A percentile compares a stretch with the other conserved stretches of the same genome.
These are phyloP conservation scores for Globisporangium mamillatum DNA, from an alignment of 352 stramenopile species.

Conservation along the genomic window DNA sequence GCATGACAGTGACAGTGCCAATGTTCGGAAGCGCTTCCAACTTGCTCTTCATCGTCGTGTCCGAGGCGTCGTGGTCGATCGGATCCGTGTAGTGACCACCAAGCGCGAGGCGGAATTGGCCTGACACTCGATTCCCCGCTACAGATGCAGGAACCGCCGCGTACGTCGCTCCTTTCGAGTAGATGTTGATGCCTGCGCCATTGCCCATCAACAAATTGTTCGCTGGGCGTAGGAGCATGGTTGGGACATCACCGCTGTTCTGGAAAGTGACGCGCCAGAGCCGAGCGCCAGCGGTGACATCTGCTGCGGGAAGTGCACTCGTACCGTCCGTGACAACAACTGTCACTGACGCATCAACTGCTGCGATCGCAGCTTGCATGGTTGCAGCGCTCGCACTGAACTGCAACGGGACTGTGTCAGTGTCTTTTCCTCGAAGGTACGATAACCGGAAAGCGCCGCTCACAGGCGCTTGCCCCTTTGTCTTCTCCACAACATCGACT, in stretches of 20 bases:
- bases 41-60: slow-evolving; percentile 88
- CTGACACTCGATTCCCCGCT: slow-evolving; percentile 86
- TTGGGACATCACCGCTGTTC: slow-evolving; percentile 89
- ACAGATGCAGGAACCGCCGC: slow-evolving; percentile 44
- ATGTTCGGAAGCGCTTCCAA: slow-evolving; percentile 94
- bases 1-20: slow-evolving; percentile 85
- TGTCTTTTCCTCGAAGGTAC: slow-evolving; percentile 79
- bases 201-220: slow-evolving; percentile 88
- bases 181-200: slow-evolving; percentile 77
- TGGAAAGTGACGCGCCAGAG: slow-evolving; percentile 91
- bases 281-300: slow-evolving; percentile 38
- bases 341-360: slow-evolving; percentile 80
- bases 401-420: slow-evolving; percentile 67
- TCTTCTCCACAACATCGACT: slow-evolving; percentile 79
- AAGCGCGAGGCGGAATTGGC: slow-evolving; percentile 87
- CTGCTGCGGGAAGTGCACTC: slow-evolving; percentile 30
- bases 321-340: slow-evolving; percentile 70
- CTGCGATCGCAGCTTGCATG: slow-evolving; percentile 69
- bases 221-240: slow-evolving; percentile 64
- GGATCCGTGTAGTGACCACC: slow-evolving; percentile 82
- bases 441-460: slow-evolving; percentile 89
- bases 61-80: slow-evolving; percentile 92
- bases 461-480: slow-evolving; percentile 84
- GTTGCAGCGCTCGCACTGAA: slow-evolving; percentile 40
- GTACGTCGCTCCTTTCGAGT: slow-evolving; percentile 58